A percentile compares a stretch with the other conserved stretches of the same genome.
phyloP scores from a whole-genome alignment of 306 rosid genomes.

The Castanopsis chinensis region DNA sequence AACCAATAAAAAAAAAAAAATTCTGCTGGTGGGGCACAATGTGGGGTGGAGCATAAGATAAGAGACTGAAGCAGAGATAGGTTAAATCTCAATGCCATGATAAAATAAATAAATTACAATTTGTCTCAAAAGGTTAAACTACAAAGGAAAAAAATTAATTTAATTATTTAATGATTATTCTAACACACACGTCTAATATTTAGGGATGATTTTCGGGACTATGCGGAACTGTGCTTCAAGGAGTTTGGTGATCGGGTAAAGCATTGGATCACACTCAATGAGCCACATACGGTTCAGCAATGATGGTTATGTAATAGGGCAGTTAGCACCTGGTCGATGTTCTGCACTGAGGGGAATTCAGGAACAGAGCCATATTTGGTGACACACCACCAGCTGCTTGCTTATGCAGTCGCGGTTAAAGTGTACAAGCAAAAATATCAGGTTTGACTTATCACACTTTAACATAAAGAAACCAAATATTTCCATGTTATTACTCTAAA shows the following conservation, averaged over 20 bases:
- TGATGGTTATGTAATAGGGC: slow-evolving; percentile 48
- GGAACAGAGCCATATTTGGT: slow-evolving; percentile 65
- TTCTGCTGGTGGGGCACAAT: too few relatives aligned
- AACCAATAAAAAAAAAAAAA: too few relatives aligned
- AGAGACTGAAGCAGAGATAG: not conserved
- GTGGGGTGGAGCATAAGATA: not conserved
- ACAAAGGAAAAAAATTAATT: too few relatives aligned
- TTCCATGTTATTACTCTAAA: not conserved
- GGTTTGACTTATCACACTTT: slow-evolving; percentile 18
- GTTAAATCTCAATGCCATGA: too few relatives aligned
- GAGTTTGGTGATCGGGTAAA: slow-evolving; percentile 69
- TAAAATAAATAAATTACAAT: too few relatives aligned
- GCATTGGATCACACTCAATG: slow-evolving; percentile 70
- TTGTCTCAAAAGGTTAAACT: too few relatives aligned
- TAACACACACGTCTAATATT: not conserved
- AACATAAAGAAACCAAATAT: not conserved
- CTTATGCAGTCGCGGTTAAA: slow-evolving; percentile 62
- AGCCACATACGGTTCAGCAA: slow-evolving; percentile 41
- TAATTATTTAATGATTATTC: too few relatives aligned
- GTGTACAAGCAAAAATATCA: slow-evolving; percentile 53
- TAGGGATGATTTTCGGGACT: slow-evolving; percentile 49
- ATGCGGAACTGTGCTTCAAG: slow-evolving; percentile 61
- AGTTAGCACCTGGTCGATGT: slow-evolving; percentile 61
- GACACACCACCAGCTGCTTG: slow-evolving; percentile 54
- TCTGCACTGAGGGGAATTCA: slow-evolving; percentile 66